Evolutionary conservation across 805 yeast species (phyloP).

Genomic region (Zygotorulaspora danielsina): DNA sequence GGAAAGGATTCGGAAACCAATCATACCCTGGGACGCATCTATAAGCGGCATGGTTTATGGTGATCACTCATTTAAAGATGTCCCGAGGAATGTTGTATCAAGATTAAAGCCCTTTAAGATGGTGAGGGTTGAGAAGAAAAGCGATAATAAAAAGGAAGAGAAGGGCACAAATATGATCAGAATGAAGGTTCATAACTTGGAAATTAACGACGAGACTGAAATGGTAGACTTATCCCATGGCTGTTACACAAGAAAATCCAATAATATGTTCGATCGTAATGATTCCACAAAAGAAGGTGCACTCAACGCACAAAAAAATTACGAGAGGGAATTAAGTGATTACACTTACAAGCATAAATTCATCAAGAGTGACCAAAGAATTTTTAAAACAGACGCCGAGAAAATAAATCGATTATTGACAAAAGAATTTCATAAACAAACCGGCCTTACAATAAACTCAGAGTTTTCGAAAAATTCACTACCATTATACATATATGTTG

Average conservation of each 20-base stretch:
- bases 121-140: slow-evolving; percentile 71
- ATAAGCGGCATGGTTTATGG: slow-evolving; percentile 37
- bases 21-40: slow-evolving; percentile 41
- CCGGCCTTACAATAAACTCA: slow-evolving; percentile 22
- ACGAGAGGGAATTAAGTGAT: slow-evolving; percentile 17
- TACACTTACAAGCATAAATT: slow-evolving; percentile 26
- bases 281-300: slow-evolving; percentile 5
- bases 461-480: slow-evolving; percentile 18
- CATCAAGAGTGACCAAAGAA: slow-evolving; percentile 27
- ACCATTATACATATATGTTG: slow-evolving; percentile 30
- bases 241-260: slow-evolving; percentile 3
- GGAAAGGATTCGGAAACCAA: slow-evolving; percentile 22
- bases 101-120: slow-evolving; percentile 37
- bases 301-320: slow-evolving; percentile 13
- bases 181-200: slow-evolving; percentile 33
- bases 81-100: slow-evolving; percentile 38
- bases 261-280: slow-evolving; percentile 3
- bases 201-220: slow-evolving; percentile 31
- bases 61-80: slow-evolving; percentile 33
- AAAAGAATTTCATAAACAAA: slow-evolving; percentile 24
- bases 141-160: slow-evolving; percentile 67
- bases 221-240: slow-evolving; percentile 21
- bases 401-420: slow-evolving; percentile 22
- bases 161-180: slow-evolving; percentile 59
- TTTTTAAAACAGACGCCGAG: slow-evolving; percentile 21